Evolutionary conservation across 208 protist species (phyloP), one percentile per base, ranked within the genome.

Genomic region (Wallacemonas collosoma): DNA sequence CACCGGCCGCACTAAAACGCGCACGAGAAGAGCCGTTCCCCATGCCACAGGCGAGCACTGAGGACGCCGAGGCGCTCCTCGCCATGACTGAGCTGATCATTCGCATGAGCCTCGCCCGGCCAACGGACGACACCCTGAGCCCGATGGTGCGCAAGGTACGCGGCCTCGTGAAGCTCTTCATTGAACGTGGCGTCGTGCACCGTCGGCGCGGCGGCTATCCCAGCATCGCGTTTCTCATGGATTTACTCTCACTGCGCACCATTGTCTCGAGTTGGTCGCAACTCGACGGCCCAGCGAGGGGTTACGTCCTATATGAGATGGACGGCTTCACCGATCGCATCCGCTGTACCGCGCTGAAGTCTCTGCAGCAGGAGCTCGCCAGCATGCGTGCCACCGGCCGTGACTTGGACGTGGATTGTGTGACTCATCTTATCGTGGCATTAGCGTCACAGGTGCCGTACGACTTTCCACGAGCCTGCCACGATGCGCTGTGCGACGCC

Each of bases 201-300:
- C 64, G 55, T 45, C 44, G 45, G 8, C n/a, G 66, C 1, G 76
- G 76, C 53, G 71, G 76, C 54, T 92, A 78, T 55, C 84, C 87
- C 3, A 57, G 64, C 45, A 44, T 92, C 8, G 80, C 81, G 47
- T 60, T 92, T 54, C 70, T 92, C 38, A 82, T 86, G 68, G 87
- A 92, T 53, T 55, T 92, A n/a, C 79, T 84, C 56, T 87, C 84
- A 15, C 73, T 86, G 41, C 72, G 81, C 50, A 89, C 80, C 39
- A 71, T 92, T 41, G 40, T 78, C 12, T 50, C 77, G 8, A 67
- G 72, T 9, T 92, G 83, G 83, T 68, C 51, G 6, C 73, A 73
- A n/a, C 66, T 92, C 12, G 43, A 43, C 14, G 26, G 51, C 54
- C 15, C 68, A 41, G 45, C 60, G 14, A 38, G 60, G 6, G 60